A percentile compares a stretch with the other conserved stretches of the same genome.
Evolutionary conservation across 1,284 basidiomycete genomes (phyloP).

Genomic region (Rhodofomes roseus): DNA sequence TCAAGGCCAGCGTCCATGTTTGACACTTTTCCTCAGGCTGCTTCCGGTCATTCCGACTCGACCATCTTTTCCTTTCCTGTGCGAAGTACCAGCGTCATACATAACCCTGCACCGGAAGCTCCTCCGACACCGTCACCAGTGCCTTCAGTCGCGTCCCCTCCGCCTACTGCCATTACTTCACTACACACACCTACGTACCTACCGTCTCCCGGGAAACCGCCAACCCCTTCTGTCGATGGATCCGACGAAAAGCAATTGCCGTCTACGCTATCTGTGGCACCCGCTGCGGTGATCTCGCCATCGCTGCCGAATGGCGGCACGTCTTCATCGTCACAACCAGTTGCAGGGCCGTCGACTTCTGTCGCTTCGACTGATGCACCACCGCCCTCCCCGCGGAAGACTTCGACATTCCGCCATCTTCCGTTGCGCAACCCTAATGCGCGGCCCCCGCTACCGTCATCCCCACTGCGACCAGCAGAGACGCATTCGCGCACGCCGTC

Average conservation of each 20-base stretch:
- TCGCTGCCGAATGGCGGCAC: conserved; percentile 13
- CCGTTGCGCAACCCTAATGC: conserved; percentile 37
- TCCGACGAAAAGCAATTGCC: not conserved
- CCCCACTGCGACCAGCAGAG: conserved; percentile 36
- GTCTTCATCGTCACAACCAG: conserved; percentile 12
- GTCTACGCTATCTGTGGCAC: conserved; percentile 1
- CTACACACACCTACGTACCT: not conserved
- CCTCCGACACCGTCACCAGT: not conserved
- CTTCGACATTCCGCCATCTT: conserved; percentile 60
- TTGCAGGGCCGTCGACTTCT: conserved; percentile 20
- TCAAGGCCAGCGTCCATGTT: conserved; percentile 20
- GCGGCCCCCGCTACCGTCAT: conserved; percentile 34
- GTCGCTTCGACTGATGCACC: conserved; percentile 17
- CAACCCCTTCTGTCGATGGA: not conserved
- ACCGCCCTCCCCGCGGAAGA: conserved; percentile 33
- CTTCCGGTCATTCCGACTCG: not conserved
- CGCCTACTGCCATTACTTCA: not conserved
- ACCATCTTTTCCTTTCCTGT: not conserved
- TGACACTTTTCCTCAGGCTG: conserved; percentile 6
- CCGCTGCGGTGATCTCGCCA: not conserved
- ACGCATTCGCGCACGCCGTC: conserved; percentile 23
- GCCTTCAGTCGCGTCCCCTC: conserved; percentile 5
- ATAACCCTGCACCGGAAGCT: not conserved
- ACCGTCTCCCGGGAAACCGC: not conserved
- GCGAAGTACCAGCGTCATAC: not conserved